Conservation (phyloP, 768 basidiomycete genomes). For the Obba rivulosa region DNA sequence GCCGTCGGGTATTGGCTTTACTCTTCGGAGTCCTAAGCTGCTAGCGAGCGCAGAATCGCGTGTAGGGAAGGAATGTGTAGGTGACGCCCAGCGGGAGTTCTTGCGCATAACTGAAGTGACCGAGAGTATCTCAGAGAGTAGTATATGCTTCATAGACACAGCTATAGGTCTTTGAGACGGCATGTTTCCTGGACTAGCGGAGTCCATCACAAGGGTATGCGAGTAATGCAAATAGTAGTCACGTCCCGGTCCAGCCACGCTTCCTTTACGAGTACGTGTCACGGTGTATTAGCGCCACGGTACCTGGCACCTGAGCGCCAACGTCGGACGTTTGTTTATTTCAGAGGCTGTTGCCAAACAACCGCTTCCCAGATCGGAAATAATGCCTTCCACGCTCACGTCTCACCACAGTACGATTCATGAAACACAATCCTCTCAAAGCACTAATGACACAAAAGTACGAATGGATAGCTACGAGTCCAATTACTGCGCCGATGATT, state of each 20-base stretch:
- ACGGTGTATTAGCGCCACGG: neutral
- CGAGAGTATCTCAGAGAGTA: constrained; percentile 85
- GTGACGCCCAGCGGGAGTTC: constrained; percentile 93
- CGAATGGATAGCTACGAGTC: neutral
- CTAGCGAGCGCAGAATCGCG: constrained; percentile 67
- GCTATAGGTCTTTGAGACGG: neutral
- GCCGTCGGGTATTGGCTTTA: constrained; percentile 39
- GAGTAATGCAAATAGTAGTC: neutral
- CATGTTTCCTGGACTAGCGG: neutral
- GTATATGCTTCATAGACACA: constrained; percentile 67
- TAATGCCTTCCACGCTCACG: constrained; percentile 6
- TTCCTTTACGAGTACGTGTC: constrained; percentile 8
- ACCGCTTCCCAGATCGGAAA: neutral
- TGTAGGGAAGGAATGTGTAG: constrained; percentile 51
- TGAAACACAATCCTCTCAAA: neutral
- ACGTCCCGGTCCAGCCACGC: neutral
- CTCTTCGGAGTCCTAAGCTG: constrained; percentile 68
- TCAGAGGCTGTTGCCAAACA: constrained; percentile 9
- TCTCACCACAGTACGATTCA: constrained; percentile 1
- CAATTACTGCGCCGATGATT: constrained; percentile 32
- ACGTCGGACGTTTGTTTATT: constrained; percentile 1
- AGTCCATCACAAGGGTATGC: constrained; percentile 3
- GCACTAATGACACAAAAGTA: neutral
- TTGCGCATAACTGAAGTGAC: constrained; percentile 96
- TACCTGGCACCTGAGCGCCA: no score